Percentiles rank a stretch among this genome's conserved stretches.
phyloP scores from a whole-genome alignment of 352 stramenopile genomes.

The Halophytophthora polymorphica region DNA sequence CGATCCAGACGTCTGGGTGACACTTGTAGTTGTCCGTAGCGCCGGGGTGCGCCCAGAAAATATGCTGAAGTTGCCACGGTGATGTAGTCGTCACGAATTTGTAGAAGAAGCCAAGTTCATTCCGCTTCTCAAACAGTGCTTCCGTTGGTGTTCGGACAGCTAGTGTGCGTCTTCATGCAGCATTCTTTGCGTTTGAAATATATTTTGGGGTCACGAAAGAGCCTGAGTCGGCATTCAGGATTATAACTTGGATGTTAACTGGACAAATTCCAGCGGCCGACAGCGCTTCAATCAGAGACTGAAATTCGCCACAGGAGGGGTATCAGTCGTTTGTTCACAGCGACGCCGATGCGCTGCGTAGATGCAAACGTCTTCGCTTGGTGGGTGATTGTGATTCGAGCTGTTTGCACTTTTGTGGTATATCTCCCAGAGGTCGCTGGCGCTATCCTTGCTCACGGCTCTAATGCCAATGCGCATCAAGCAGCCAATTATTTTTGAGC shows the following conservation, averaged over 20 bases:
- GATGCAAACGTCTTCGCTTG: no score
- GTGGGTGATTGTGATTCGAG: no score
- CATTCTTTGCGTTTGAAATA: not conserved
- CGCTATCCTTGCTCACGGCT: no score
- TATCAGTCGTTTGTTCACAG: no score
- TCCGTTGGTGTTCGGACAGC: not conserved
- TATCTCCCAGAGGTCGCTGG: no score
- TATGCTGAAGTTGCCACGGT: not conserved
- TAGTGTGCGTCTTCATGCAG: not conserved
- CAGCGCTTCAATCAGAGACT: not conserved
- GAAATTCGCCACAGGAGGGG: no score
- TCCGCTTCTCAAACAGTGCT: not conserved
- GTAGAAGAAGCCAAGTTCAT: not conserved
- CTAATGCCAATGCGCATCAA: no score
- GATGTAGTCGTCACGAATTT: not conserved
- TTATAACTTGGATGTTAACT: not conserved
- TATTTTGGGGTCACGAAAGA: constrained; percentile 1
- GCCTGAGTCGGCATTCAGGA: not conserved
- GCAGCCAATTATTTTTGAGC: no score
- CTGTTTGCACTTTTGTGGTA: no score
- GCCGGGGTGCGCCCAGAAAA: constrained; percentile 1
- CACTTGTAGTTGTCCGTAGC: not conserved
- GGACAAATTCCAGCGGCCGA: not conserved
- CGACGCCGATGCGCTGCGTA: no score
- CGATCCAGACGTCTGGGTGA: not conserved